A percentile compares a stretch with the other conserved stretches of the same genome.
Evolutionary conservation across 495 filamentous ascomycete species (phyloP).

Genomic region (Penicillium coffeae): DNA sequence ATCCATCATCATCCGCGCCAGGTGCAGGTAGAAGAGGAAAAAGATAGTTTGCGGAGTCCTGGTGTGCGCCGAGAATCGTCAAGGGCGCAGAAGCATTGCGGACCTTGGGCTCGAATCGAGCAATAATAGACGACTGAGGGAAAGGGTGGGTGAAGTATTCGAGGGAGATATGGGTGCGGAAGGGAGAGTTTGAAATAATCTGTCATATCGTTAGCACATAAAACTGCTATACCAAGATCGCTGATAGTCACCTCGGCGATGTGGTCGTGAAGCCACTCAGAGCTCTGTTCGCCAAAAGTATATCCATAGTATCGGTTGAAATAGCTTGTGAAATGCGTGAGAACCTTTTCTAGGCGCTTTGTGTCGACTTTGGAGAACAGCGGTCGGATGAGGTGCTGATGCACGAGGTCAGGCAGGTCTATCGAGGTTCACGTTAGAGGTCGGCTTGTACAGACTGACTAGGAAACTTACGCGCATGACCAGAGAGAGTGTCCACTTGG

Average conservation of each 20-base stretch:
- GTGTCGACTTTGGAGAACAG: conserved; percentile 6
- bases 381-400: conserved; percentile 8
- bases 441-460: not conserved
- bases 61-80: conserved; percentile 11
- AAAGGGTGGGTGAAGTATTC: conserved; percentile 14
- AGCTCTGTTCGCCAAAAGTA: conserved; percentile 8
- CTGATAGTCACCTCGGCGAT: conserved; percentile 9
- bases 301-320: conserved; percentile 11
- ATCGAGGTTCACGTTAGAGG: not conserved
- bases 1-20: conserved; percentile 13
- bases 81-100: conserved; percentile 9
- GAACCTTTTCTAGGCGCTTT: conserved; percentile 3
- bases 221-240: not conserved
- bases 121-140: conserved; percentile 12
- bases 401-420: conserved; percentile 9
- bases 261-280: conserved; percentile 12
- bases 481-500: conserved; percentile 1
- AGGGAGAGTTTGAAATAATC: conserved; percentile 8
- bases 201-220: not conserved
- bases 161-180: conserved; percentile 11
- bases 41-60: conserved; percentile 15
- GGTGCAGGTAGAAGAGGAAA: conserved; percentile 13
- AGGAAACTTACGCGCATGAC: conserved; percentile 3
- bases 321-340: conserved; percentile 12
- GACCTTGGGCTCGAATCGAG: conserved; percentile 13